Evolutionary conservation across 2,329 filamentous ascomycete genomes (phyloP).

Genomic region (Colletotrichum sp.): DNA sequence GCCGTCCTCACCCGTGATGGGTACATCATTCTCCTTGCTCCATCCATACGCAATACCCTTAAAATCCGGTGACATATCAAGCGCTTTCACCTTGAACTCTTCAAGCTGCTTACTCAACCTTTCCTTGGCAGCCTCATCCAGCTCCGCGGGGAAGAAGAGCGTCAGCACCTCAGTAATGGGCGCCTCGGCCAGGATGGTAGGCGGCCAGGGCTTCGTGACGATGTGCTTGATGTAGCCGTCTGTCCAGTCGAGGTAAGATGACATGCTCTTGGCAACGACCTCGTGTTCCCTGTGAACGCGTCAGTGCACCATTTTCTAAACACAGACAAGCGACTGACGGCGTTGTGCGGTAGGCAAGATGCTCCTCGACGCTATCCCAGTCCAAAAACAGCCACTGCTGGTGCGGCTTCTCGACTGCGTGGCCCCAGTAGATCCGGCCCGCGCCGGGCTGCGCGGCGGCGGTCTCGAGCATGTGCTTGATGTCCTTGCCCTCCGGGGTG

Average conservation of each 20-base stretch:
- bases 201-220: conserved; percentile 30
- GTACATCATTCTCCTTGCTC: conserved; percentile 36
- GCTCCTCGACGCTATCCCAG: conserved; percentile 27
- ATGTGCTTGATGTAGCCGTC: conserved; percentile 43
- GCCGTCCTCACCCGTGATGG: conserved; percentile 30
- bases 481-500: conserved; percentile 12
- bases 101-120: background rate
- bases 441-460: conserved; percentile 26
- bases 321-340: conserved; percentile 11
- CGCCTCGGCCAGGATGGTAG: background rate
- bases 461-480: conserved; percentile 22
- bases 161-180: conserved; percentile 17
- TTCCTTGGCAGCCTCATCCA: background rate
- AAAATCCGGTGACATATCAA: background rate
- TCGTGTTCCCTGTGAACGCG: background rate
- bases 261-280: background rate
- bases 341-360: conserved; percentile 21
- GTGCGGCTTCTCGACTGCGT: conserved; percentile 27
- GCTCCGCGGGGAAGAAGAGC: conserved; percentile 15
- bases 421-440: conserved; percentile 24
- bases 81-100: conserved; percentile 16
- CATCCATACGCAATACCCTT: conserved; percentile 25
- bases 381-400: conserved; percentile 30
- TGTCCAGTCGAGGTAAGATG: background rate
- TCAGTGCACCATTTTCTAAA: background rate